Conservation (phyloP, 2,329 filamentous ascomycete species). For the Helotiales sp. region DNA sequence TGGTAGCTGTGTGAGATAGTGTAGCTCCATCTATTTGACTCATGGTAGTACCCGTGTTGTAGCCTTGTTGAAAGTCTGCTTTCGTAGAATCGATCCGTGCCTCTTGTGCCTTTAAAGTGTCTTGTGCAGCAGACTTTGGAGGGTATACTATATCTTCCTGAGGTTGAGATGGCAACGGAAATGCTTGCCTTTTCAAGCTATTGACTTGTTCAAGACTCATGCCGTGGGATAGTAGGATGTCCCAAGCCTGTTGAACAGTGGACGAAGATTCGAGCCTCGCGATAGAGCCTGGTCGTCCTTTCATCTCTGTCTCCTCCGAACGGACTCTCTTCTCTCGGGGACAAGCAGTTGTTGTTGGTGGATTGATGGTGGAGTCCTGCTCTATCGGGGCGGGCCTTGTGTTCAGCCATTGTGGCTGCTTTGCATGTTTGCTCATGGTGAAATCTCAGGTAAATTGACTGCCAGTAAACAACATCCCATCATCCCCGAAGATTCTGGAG, state of each 20-base stretch:
- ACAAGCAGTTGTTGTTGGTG: background rate
- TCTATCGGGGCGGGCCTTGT: background rate
- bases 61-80: background rate
- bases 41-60: background rate
- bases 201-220: background rate
- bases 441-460: too few relatives aligned
- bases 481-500: too few relatives aligned
- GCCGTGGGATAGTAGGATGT: background rate
- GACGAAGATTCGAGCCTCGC: background rate
- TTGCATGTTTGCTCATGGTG: background rate
- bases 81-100: background rate
- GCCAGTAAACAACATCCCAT: too few relatives aligned
- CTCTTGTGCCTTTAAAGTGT: too few relatives aligned
- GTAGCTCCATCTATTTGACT: background rate
- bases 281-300: background rate
- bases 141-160: background rate
- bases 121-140: background rate
- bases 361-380: background rate
- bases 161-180: background rate
- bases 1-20: background rate
- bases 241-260: background rate
- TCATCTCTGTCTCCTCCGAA: background rate
- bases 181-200: background rate
- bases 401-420: background rate
- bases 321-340: background rate